Conservation (phyloP, 1,284 basidiomycete species). For the Trichosporon asahii region DNA sequence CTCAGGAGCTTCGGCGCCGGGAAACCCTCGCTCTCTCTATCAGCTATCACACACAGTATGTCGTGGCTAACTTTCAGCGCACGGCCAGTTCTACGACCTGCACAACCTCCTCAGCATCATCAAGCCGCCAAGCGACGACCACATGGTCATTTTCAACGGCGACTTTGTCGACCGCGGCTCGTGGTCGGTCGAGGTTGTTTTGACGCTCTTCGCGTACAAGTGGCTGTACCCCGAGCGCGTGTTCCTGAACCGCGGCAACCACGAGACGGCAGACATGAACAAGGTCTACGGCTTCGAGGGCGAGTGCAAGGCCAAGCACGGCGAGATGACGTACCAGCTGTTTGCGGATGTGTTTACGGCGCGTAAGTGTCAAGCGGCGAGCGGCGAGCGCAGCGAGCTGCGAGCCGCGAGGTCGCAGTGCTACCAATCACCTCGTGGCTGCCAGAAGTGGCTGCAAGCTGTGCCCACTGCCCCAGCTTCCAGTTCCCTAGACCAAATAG, state of each 20-base stretch:
- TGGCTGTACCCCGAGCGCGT: constrained; percentile 87
- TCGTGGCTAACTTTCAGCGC: constrained; percentile 21
- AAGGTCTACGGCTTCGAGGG: constrained; percentile 90
- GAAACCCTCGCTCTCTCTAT: too few species aligned
- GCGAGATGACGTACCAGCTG: constrained; percentile 81
- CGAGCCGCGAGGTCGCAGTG: neutral
- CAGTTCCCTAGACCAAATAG: too few species aligned
- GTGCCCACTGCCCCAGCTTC: too few species aligned
- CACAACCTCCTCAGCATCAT: constrained; percentile 83
- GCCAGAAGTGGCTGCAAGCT: too few species aligned
- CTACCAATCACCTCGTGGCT: too few species aligned
- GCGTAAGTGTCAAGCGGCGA: constrained; percentile 57
- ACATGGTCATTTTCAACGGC: constrained; percentile 84
- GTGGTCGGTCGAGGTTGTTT: constrained; percentile 91
- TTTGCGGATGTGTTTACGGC: constrained; percentile 89
- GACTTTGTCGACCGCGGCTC: constrained; percentile 96
- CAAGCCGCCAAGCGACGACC: constrained; percentile 72
- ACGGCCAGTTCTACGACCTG: constrained; percentile 86
- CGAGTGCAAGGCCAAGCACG: constrained; percentile 92
- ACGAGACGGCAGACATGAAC: constrained; percentile 79
- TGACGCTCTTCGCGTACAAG: constrained; percentile 93
- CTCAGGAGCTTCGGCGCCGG: neutral
- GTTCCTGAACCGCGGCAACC: constrained; percentile 92
- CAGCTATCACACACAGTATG: too few species aligned
- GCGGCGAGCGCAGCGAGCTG: neutral